A percentile compares a stretch with the other conserved stretches of the same genome.
phyloP scores from a whole-genome alignment of 139 green algal genomes.

The Chlamydomonas urium region DNA sequence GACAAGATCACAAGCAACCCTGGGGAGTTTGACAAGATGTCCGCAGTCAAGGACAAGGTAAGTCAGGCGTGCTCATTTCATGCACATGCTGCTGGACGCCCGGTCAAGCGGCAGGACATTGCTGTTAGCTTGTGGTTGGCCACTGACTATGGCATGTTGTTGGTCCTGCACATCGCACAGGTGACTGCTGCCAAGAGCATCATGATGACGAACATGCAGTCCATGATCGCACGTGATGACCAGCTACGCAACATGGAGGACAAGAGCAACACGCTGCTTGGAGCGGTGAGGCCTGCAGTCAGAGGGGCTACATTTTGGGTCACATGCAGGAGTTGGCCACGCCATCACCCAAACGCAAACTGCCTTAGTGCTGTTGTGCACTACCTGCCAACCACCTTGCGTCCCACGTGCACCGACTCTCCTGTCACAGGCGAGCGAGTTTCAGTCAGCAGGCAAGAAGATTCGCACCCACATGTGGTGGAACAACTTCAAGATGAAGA shows the following conservation, averaged over 20 bases:
- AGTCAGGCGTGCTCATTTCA: too few species aligned
- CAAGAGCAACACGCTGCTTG: not conserved
- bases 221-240: conserved; percentile 1
- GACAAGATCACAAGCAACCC: not conserved
- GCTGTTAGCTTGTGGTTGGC: too few species aligned
- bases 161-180: too few species aligned
- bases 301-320: too few species aligned
- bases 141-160: too few species aligned
- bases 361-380: too few species aligned
- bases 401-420: too few species aligned
- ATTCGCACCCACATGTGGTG: conserved; percentile 6
- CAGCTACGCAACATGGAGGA: conserved; percentile 1
- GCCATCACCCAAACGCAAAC: too few species aligned
- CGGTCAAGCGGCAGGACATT: too few species aligned
- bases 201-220: conserved; percentile 9
- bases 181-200: not conserved
- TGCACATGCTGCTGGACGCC: too few species aligned
- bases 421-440: conserved; percentile 6
- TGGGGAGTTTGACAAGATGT: not conserved
- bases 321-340: too few species aligned
- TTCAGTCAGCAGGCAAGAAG: conserved; percentile 10
- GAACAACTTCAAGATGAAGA: conserved; percentile 8
- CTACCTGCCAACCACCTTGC: too few species aligned
- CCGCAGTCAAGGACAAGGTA: not conserved
- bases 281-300: not conserved